Percentiles rank a stretch among this genome's conserved stretches.
phyloP scores from a whole-genome alignment of 257 asterid species.

The Nicotiana otophora region DNA sequence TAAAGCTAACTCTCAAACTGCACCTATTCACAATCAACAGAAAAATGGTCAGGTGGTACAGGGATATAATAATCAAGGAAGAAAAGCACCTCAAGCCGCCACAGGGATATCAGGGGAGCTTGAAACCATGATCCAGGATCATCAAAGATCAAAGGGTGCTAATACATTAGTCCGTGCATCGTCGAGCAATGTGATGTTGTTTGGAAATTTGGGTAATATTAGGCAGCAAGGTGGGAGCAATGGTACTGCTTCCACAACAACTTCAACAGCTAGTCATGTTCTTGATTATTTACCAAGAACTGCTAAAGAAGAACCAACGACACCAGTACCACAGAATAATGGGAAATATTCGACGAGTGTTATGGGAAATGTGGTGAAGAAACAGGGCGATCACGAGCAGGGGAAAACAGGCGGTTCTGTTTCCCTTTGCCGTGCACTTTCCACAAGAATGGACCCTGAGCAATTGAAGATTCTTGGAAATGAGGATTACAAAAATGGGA shows the following conservation, averaged over 20 bases:
- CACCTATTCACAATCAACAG: not conserved
- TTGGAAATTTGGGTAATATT: constrained; percentile 56
- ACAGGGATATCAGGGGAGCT: constrained; percentile 65
- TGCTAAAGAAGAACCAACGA: constrained; percentile 28
- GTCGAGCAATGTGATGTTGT: constrained; percentile 64
- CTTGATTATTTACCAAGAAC: constrained; percentile 30
- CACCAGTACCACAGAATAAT: constrained; percentile 1
- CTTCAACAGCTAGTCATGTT: constrained; percentile 15
- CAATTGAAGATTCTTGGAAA: constrained; percentile 84
- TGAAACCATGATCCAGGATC: constrained; percentile 64
- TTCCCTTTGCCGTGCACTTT: constrained; percentile 75
- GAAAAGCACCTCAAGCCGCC: constrained; percentile 35
- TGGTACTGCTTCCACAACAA: not conserved
- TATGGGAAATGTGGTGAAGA: constrained; percentile 51
- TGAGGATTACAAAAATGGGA: constrained; percentile 89
- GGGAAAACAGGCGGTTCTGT: constrained; percentile 26
- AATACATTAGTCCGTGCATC: constrained; percentile 60
- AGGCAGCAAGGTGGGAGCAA: constrained; percentile 41
- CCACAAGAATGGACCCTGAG: constrained; percentile 93
- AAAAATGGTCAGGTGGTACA: constrained; percentile 17
- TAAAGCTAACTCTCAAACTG: constrained; percentile 10
- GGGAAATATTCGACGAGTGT: constrained; percentile 38
- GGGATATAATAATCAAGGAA: constrained; percentile 24
- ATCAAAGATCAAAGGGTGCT: constrained; percentile 49
- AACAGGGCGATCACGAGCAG: constrained; percentile 29